Percentiles rank a stretch among this genome's conserved stretches.
Conservation (phyloP, 1,139 yeast species). For the Debaryomyces udenii region DNA sequence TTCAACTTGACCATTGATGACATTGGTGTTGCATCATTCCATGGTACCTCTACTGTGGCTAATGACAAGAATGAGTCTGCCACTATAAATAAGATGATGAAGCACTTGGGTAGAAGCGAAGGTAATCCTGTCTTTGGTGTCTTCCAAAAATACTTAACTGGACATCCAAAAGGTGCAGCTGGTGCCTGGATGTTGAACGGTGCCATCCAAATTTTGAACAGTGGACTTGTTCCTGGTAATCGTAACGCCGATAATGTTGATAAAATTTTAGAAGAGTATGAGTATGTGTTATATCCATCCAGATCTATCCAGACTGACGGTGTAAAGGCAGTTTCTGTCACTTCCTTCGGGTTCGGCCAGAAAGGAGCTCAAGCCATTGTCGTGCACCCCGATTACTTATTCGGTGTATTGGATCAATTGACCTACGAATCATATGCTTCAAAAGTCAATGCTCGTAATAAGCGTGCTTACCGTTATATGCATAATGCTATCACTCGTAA, state of each 20-base stretch:
- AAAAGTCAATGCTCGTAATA: conserved; percentile 81
- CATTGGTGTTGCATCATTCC: conserved; percentile 97
- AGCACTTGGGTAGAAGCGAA: conserved; percentile 92
- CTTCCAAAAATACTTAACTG: conserved; percentile 97
- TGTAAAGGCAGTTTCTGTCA: conserved; percentile 93
- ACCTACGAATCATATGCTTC: conserved; percentile 69
- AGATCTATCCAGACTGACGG: conserved; percentile 94
- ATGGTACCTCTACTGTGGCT: conserved; percentile 97
- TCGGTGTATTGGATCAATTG: conserved; percentile 71
- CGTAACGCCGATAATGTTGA: conserved; percentile 98
- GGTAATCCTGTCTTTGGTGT: conserved; percentile 98
- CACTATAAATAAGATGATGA: conserved; percentile 88
- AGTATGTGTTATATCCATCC: conserved; percentile 91
- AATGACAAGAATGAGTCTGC: conserved; percentile 97
- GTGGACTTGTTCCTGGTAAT: conserved; percentile 98
- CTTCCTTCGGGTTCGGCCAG: conserved; percentile 99
- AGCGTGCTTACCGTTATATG: conserved; percentile 91
- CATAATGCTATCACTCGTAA: conserved; percentile 93
- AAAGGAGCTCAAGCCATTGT: conserved; percentile 97
- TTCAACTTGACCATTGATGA: conserved; percentile 93
- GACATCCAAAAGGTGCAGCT: conserved; percentile 99
- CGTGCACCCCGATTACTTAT: conserved; percentile 91
- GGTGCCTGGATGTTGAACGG: conserved; percentile 99
- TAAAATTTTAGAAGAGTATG: conserved; percentile 75
- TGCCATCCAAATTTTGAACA: conserved; percentile 87